Conservation (phyloP, 371 early-diverging fungal species). For the Nematocida homosporus region DNA sequence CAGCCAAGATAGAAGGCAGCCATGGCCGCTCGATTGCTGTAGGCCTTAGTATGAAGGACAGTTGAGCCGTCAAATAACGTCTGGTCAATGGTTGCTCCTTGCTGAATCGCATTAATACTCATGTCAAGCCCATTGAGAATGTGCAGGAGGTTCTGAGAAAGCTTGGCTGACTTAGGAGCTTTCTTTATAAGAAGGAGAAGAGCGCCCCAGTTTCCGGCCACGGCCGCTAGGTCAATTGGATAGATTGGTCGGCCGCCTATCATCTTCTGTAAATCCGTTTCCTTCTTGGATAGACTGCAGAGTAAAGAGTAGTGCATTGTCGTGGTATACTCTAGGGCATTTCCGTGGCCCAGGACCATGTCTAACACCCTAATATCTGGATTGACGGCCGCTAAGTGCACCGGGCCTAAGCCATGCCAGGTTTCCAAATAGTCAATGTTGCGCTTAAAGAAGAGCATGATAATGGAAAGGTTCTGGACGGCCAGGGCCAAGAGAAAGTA, state of each 20-base stretch:
- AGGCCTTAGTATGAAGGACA: constrained; percentile 40
- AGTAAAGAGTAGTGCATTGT: constrained; percentile 37
- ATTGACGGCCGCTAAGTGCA: constrained; percentile 51
- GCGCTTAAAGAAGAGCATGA: constrained; percentile 45
- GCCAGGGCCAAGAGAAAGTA: constrained; percentile 49
- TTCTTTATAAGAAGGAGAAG: constrained; percentile 47
- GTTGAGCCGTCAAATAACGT: constrained; percentile 7
- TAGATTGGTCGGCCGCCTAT: constrained; percentile 29
- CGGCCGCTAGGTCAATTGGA: constrained; percentile 43
- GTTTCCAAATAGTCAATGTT: constrained; percentile 46
- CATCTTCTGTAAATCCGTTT: neutral
- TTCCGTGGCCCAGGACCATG: constrained; percentile 40
- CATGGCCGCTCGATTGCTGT: constrained; percentile 23
- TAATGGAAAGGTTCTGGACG: constrained; percentile 29
- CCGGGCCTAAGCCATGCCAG: constrained; percentile 50
- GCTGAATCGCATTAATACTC: constrained; percentile 40
- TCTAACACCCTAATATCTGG: constrained; percentile 44
- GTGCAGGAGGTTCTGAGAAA: constrained; percentile 48
- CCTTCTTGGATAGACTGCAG: constrained; percentile 2
- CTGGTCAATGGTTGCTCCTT: constrained; percentile 32
- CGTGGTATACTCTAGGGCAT: constrained; percentile 41
- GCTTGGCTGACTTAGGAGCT: constrained; percentile 19
- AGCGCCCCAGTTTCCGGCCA: constrained; percentile 45
- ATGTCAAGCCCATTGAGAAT: constrained; percentile 46
- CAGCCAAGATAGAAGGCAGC: constrained; percentile 26